A percentile compares a stretch with the other conserved stretches of the same genome.
These are phyloP conservation scores for Candida manassasensis DNA, from an alignment of 805 yeast genomes.

Conservation along the genomic window DNA sequence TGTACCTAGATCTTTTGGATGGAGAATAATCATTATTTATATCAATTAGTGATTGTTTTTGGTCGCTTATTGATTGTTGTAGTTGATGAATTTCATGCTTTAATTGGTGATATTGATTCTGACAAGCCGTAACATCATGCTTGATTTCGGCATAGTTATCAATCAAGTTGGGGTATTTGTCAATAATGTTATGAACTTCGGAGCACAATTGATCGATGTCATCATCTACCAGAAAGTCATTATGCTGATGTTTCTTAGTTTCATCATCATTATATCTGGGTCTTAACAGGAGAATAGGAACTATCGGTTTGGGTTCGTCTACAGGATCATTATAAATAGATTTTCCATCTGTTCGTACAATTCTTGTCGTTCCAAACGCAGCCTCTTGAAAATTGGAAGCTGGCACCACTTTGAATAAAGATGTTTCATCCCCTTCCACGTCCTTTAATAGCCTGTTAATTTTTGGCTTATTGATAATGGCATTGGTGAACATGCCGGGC, in stretches of 20 bases:
- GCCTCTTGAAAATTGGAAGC: neutral
- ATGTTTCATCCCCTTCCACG: slow-evolving; percentile 48
- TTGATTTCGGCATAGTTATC: slow-evolving; percentile 16
- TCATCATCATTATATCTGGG: neutral
- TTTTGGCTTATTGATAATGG: slow-evolving; percentile 47
- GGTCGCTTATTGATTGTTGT: slow-evolving; percentile 41
- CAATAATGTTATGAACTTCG: neutral
- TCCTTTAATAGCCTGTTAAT: slow-evolving; percentile 59
- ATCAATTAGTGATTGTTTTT: slow-evolving; percentile 33
- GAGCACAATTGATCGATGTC: slow-evolving; percentile 2
- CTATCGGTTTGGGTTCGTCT: slow-evolving; percentile 24
- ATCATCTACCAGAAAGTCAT: neutral
- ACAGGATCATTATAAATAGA: slow-evolving; percentile 21
- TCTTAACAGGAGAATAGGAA: slow-evolving; percentile 19
- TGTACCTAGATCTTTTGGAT: slow-evolving; percentile 10
- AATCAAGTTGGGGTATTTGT: slow-evolving; percentile 15
- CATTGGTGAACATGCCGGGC: slow-evolving; percentile 64
- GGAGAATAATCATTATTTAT: slow-evolving; percentile 17
- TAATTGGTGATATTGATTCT: slow-evolving; percentile 32
- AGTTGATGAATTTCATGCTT: slow-evolving; percentile 37
- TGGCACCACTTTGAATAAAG: slow-evolving; percentile 42
- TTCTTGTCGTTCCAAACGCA: slow-evolving; percentile 19
- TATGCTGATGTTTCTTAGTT: neutral
- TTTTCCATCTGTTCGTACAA: slow-evolving; percentile 50
- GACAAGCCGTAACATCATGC: slow-evolving; percentile 30